Base-by-base conservation (phyloP, 2,329 filamentous ascomycete genomes). In the Fonsecaea monophora region DNA sequence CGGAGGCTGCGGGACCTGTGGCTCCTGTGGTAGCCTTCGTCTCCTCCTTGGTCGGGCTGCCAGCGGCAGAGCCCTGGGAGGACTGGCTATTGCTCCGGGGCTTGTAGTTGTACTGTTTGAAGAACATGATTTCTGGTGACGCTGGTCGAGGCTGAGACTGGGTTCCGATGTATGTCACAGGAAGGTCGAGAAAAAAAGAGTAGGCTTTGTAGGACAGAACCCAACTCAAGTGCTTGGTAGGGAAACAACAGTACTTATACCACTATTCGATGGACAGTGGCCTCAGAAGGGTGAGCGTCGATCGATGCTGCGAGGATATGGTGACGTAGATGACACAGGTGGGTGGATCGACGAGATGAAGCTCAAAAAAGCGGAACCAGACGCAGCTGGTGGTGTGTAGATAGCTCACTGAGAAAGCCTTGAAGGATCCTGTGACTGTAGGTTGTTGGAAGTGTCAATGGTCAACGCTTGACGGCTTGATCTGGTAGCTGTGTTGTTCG, bases 91-190 rank as follows among this genome's bases (percentile, higher is more conserved):
- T 61, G 30, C 62, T 68, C 35, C 71, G 68, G 34, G 72, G 72
- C 66, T 73, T 73, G 66, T 68, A 73, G 48, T 62, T 66, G 40
- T 64, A 69, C 56, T 73, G 72, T 66, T 73, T 73, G 65, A 73
- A 67, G 34, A 73, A 73, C 72, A 73, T 73, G 25, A 37, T 73
- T 48, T 10, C 32, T 45, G 4, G 10, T 35, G 8, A 25, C 2
- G 25, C 12, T 8, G 10, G 50, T 54, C 50, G n/a, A 54, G 50
- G 50, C 50, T 32, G 50, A 32, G n/a, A 32, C 10, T 34, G 50
- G 50, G 21, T 54, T 25, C 6, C 3, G 50, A 15, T 53, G 25
- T 53, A 18, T 7, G 5, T 4, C 5, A 45, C 6, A 7, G 40
- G 40, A 45, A 18, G 2, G 15, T 25, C 25, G 25, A 25, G 25